These are phyloP conservation scores for Xylariaceae sp. DNA, from an alignment of 2,329 filamentous ascomycete species.

Conservation along the genomic window DNA sequence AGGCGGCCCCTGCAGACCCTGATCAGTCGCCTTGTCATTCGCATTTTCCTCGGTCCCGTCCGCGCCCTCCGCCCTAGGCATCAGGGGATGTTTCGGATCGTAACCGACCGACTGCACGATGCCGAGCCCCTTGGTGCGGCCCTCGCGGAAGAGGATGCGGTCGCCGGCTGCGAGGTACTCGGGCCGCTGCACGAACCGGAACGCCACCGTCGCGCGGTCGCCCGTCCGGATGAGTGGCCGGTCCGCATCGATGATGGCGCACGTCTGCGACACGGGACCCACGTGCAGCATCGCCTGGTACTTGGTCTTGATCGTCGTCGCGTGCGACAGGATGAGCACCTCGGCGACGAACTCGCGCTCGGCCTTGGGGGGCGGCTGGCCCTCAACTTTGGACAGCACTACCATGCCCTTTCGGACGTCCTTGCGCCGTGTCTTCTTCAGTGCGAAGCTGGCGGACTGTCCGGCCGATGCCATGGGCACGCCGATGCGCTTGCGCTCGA, in stretches of 20 bases:
- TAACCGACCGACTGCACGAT: conserved; percentile 92
- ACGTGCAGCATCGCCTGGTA: conserved; percentile 99
- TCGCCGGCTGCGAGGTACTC: conserved; percentile 90
- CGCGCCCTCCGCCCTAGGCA: conserved; percentile 14
- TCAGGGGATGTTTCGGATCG: conserved; percentile 54
- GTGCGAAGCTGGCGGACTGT: conserved; percentile 85
- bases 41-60: conserved; percentile 7
- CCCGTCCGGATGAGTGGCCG: conserved; percentile 92
- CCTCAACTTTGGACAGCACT: conserved; percentile 77
- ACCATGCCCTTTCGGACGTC: conserved; percentile 99
- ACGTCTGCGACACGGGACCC: conserved; percentile 90
- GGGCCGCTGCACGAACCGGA: conserved; percentile 88
- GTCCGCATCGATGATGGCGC: conserved; percentile 95
- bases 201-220: conserved; percentile 89
- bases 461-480: conserved; percentile 86
- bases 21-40: conserved; percentile 13
- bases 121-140: conserved; percentile 87
- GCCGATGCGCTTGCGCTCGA: conserved; percentile 87
- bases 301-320: conserved; percentile 92
- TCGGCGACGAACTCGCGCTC: conserved; percentile 74
- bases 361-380: conserved; percentile 63
- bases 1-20: conserved; percentile 13
- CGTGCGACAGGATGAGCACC: conserved; percentile 90
- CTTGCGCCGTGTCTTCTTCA: conserved; percentile 81
- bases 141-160: conserved; percentile 86